Evolutionary conservation across 2,329 filamentous ascomycete species (phyloP).

Genomic region (Fusarium setosum): DNA sequence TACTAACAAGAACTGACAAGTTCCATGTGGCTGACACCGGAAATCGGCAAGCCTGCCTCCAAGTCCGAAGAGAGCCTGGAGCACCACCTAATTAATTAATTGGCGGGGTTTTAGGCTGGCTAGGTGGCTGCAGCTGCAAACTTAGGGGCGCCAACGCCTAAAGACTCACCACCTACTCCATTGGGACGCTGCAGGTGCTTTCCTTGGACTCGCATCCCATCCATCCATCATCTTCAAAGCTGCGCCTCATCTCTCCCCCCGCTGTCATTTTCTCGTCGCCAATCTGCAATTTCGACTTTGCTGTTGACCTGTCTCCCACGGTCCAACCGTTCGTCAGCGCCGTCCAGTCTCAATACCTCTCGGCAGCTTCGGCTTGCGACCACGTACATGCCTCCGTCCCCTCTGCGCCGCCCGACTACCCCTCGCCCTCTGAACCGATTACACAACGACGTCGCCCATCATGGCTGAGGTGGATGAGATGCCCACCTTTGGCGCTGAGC

Average conservation of each 20-base stretch:
- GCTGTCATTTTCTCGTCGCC: conserved; percentile 8
- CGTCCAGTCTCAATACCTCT: not conserved
- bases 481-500: conserved; percentile 91
- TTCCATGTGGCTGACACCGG: conserved; percentile 21
- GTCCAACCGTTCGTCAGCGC: not conserved
- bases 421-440: conserved; percentile 32
- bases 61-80: not conserved
- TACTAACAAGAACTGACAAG: conserved; percentile 13
- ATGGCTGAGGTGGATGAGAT: conserved; percentile 88
- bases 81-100: conserved; percentile 15
- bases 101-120: conserved; percentile 40
- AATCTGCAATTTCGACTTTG: conserved; percentile 26
- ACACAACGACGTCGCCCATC: conserved; percentile 37
- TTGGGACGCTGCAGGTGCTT: conserved; percentile 13
- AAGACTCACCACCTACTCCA: conserved; percentile 37
- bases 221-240: conserved; percentile 14
- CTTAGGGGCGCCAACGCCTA: conserved; percentile 34
- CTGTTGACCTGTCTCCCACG: conserved; percentile 15
- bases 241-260: conserved; percentile 35
- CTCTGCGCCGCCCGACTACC: conserved; percentile 27
- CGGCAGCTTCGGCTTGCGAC: conserved; percentile 9
- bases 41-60: conserved; percentile 26
- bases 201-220: conserved; percentile 5
- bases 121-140: conserved; percentile 20
- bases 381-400: conserved; percentile 36